Evolutionary conservation across 164 flowering plant species (phyloP).

Genomic region (Paratinospora sagittata): DNA sequence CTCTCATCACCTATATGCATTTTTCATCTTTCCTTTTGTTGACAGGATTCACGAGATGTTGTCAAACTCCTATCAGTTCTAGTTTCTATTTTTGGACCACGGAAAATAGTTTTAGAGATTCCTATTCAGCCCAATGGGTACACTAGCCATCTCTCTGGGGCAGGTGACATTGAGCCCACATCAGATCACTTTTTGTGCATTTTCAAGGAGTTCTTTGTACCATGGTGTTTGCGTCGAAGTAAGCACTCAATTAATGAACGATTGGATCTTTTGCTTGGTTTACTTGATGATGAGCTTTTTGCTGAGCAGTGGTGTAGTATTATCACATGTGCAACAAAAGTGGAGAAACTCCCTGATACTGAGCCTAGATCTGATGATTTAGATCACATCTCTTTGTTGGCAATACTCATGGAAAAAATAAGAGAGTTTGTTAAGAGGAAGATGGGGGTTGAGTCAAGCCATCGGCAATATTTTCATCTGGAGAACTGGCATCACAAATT

Average conservation of each 20-base stretch:
- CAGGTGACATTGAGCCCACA: constrained; percentile 21
- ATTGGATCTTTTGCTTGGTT: constrained; percentile 68
- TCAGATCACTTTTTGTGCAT: constrained; percentile 37
- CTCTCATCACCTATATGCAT: neutral
- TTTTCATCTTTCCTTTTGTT: constrained; percentile 3
- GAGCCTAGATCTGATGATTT: constrained; percentile 24
- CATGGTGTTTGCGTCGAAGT: constrained; percentile 66
- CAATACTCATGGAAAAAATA: constrained; percentile 67
- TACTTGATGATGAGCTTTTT: constrained; percentile 72
- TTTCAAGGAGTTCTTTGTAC: constrained; percentile 56
- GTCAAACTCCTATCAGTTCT: constrained; percentile 51
- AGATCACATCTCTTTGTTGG: constrained; percentile 34
- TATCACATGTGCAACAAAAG: constrained; percentile 36
- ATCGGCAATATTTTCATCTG: constrained; percentile 18
- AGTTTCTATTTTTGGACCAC: constrained; percentile 70
- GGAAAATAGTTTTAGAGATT: constrained; percentile 36
- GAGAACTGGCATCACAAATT: constrained; percentile 64
- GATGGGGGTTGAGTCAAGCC: constrained; percentile 7
- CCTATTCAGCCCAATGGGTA: constrained; percentile 13
- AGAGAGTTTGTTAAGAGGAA: constrained; percentile 33
- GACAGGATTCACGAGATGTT: constrained; percentile 62
- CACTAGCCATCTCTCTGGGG: constrained; percentile 15
- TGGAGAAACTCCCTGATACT: constrained; percentile 18
- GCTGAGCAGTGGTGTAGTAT: constrained; percentile 64
- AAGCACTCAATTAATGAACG: constrained; percentile 39